phyloP scores from a whole-genome alignment of 2,329 filamentous ascomycete species.

The Colletotrichum lindemuthianum region DNA sequence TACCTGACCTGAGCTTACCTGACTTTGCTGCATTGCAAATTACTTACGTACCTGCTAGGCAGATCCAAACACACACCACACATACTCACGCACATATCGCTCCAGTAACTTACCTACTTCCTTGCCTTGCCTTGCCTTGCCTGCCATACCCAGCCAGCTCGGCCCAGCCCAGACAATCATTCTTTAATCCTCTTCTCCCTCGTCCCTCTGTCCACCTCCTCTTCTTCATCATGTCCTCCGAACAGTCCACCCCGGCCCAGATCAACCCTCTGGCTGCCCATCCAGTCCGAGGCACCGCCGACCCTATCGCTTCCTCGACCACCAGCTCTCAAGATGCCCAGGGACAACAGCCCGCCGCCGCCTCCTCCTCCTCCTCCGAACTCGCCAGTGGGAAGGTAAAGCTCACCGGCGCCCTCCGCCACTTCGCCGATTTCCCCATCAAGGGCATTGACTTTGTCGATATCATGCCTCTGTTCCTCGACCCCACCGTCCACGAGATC shows the following conservation, averaged over 20 bases:
- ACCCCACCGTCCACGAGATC: constrained; percentile 76
- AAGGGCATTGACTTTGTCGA: constrained; percentile 97
- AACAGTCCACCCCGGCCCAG: constrained; percentile 38
- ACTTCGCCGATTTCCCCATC: constrained; percentile 91
- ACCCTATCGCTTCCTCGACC: constrained; percentile 43
- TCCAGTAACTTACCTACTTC: not conserved
- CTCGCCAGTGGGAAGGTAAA: constrained; percentile 75
- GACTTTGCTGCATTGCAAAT: no score
- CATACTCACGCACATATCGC: constrained; percentile 34
- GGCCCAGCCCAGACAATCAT: constrained; percentile 35
- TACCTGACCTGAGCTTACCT: no score
- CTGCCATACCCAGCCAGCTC: constrained; percentile 24
- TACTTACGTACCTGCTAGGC: no score
- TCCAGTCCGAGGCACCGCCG: constrained; percentile 38
- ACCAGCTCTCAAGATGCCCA: constrained; percentile 63
- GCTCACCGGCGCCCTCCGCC: constrained; percentile 78
- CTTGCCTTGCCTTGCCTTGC: no score
- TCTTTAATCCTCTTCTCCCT: constrained; percentile 40
- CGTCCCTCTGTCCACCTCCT: constrained; percentile 36
- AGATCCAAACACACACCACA: not conserved
- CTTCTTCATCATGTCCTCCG: constrained; percentile 47
- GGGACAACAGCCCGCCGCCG: constrained; percentile 71
- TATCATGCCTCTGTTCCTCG: constrained; percentile 94
- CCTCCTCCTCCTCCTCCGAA: constrained; percentile 71
- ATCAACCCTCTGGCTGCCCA: constrained; percentile 46